Conservation (phyloP, 169 alveolate species). For the Cryptosporidium tyzzeri region DNA sequence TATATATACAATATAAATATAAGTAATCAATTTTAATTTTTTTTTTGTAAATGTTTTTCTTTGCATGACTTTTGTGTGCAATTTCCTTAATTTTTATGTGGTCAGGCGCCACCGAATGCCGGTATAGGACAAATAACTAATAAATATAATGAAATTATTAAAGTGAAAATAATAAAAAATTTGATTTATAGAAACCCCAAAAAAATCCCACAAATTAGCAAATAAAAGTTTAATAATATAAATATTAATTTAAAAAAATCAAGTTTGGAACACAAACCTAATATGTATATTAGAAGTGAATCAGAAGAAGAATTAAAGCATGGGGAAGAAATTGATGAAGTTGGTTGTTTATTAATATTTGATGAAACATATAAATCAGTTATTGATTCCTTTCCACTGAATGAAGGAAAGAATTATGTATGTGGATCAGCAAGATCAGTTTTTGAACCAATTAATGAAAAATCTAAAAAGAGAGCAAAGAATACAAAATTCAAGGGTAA, state of each 20-base stretch:
- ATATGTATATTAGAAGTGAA: slow-evolving; percentile 26
- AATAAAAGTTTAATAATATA: neutral
- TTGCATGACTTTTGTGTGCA: slow-evolving; percentile 49
- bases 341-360: slow-evolving; percentile 66
- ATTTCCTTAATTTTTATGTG: slow-evolving; percentile 2
- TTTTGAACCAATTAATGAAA: slow-evolving; percentile 27
- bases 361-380: slow-evolving; percentile 28
- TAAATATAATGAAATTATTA: neutral
- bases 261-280: neutral
- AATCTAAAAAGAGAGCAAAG: neutral
- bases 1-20: slow-evolving; percentile 10
- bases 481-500: neutral
- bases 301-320: neutral
- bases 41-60: neutral
- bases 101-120: slow-evolving; percentile 2
- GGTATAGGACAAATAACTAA: slow-evolving; percentile 6
- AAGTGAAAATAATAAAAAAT: neutral
- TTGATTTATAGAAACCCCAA: neutral
- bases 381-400: slow-evolving; percentile 41
- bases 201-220: neutral
- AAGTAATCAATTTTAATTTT: neutral
- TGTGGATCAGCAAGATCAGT: slow-evolving; percentile 36
- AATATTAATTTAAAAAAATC: neutral
- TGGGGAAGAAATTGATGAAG: slow-evolving; percentile 9
- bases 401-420: slow-evolving; percentile 35